Evolutionary conservation across 441 rosid genomes (phyloP).

Genomic region (Theobroma grandiflorum): DNA sequence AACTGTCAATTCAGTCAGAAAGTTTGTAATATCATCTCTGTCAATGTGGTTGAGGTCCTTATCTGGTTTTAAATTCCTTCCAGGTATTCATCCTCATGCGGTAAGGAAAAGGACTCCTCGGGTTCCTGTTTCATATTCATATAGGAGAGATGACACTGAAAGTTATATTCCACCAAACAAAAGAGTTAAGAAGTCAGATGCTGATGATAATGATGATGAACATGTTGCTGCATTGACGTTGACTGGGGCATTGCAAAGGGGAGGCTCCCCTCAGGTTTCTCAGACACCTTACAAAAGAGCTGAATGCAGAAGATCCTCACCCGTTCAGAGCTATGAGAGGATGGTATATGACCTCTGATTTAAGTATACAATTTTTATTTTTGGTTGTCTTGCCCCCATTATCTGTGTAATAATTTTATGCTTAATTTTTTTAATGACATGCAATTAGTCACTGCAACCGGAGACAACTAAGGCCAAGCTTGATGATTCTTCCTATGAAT

Average conservation of each 20-base stretch:
- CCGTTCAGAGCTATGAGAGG: constrained; percentile 60
- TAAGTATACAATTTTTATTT: background rate
- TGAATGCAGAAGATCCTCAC: constrained; percentile 52
- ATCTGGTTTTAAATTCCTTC: constrained; percentile 36
- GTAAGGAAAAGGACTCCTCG: constrained; percentile 97
- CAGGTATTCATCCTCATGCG: constrained; percentile 75
- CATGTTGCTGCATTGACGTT: constrained; percentile 75
- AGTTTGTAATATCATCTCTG: background rate
- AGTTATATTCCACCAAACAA: constrained; percentile 49
- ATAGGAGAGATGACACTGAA: constrained; percentile 55
- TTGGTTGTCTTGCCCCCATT: constrained; percentile 22
- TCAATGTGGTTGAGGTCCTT: constrained; percentile 9
- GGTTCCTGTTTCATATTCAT: constrained; percentile 60
- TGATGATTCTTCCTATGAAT: constrained; percentile 51
- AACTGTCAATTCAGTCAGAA: background rate
- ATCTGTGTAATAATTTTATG: constrained; percentile 13
- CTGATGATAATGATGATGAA: constrained; percentile 59
- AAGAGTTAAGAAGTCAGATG: constrained; percentile 57
- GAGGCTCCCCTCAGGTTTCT: constrained; percentile 67
- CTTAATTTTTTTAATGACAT: constrained; percentile 30
- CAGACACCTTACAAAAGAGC: constrained; percentile 45
- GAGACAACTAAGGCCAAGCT: constrained; percentile 52
- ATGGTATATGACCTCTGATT: constrained; percentile 52
- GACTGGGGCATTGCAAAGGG: constrained; percentile 66
- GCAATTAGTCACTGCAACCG: constrained; percentile 46